Conservation (phyloP, 768 basidiomycete genomes). For the Daedalea quercina region DNA sequence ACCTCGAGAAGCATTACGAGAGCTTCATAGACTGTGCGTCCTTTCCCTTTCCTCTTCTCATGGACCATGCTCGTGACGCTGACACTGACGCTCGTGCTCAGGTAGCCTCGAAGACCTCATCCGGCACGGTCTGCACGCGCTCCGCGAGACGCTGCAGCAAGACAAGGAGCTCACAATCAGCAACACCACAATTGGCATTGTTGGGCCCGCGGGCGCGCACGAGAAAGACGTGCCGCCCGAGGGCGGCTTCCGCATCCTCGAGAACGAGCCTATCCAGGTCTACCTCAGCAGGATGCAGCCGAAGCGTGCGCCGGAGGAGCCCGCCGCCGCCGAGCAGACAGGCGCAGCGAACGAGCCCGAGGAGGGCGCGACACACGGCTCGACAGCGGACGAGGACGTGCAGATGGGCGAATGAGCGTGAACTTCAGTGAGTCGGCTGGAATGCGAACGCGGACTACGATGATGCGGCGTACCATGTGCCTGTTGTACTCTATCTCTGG, state of each 20-base stretch:
- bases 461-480: conserved; percentile 3
- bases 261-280: conserved; percentile 68
- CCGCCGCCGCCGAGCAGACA: conserved; percentile 32
- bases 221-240: conserved; percentile 46
- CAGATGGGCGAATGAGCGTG: conserved; percentile 66
- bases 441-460: not conserved
- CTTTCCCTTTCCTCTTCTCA: not conserved
- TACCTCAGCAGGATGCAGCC: conserved; percentile 76
- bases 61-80: no score
- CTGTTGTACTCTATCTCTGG: conserved; percentile 6
- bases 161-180: conserved; percentile 92
- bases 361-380: conserved; percentile 41
- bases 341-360: conserved; percentile 46
- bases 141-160: conserved; percentile 95
- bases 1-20: conserved; percentile 91
- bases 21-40: conserved; percentile 78
- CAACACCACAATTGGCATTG: conserved; percentile 93
- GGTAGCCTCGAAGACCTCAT: conserved; percentile 84
- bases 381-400: conserved; percentile 65
- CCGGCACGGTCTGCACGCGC: conserved; percentile 88
- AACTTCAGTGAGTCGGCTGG: conserved; percentile 1
- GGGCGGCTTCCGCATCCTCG: conserved; percentile 79
- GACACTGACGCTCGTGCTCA: conserved; percentile 24
- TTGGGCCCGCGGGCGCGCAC: conserved; percentile 63
- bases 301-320: conserved; percentile 46